Evolutionary conservation across 2,329 filamentous ascomycete species (phyloP), one percentile per base, ranked within the genome.

Genomic region (Hymenoscyphus albidus): DNA sequence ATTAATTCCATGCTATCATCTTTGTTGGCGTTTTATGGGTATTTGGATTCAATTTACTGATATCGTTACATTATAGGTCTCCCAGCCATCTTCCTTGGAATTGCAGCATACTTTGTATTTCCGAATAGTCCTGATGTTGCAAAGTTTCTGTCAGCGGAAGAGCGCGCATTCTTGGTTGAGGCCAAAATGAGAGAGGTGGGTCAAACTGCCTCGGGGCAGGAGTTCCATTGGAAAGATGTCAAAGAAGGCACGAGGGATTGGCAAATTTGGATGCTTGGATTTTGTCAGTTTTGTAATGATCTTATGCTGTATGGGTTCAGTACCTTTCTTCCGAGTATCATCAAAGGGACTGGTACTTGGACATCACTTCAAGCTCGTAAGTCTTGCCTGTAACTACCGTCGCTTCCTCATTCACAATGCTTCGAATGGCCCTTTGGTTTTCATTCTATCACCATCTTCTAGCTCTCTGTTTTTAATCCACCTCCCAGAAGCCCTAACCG

Each of bases 271-370:
- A 78, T 80, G 0, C 88, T 88, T 68, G 83, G 80, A 66, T 76
- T 85, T 42, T 84, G 79, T 1, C 82, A 87, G 65, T 89, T 89
- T 69, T 84, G 85, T 5, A 79, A 80, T 22, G 85, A 88, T 68
- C 86, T 83, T 1, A 87, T 90, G 80, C 79, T 90, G 0, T 90
- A 90, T 73, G 86, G 86, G 1, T 89, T 85, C 74, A 83, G 81
- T 62, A 88, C 86, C 0, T 91, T 90, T 72, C 76, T 91, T 42
- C 88, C 88, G 0, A 89, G 86, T 1, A 91, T 91, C 67, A 89
- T 91, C 72, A 78, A 82, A 61, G 82, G 81, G 0, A 83, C 90
- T 65, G 85, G 87, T 2, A 74, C 73, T 2, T 88, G 85, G 76
- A 79, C 80, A 0, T 78, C 78, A 0, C 80, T 84, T 0, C 80